Conservation (phyloP, 331 rosid species). For the Rosa hybrid region DNA sequence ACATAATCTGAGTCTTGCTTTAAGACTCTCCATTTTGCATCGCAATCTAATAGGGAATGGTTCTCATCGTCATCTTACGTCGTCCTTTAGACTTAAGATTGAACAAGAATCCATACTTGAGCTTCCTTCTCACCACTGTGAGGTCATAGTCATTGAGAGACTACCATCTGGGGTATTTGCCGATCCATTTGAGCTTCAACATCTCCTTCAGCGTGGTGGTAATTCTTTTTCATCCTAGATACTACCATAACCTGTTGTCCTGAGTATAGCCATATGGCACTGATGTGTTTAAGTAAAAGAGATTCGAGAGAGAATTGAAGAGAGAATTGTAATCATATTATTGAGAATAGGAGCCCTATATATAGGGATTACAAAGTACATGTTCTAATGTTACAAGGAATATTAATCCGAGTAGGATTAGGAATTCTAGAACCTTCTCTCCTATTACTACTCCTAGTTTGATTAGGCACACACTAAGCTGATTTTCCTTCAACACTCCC, state of each 20-base stretch:
- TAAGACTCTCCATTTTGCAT: slow-evolving; percentile 39
- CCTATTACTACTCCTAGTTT: too few relatives aligned
- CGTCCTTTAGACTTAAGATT: slow-evolving; percentile 47
- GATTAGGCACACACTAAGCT: too few relatives aligned
- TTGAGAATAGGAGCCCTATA: too few relatives aligned
- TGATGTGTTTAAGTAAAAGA: background rate
- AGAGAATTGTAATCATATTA: too few relatives aligned
- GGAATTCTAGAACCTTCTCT: too few relatives aligned
- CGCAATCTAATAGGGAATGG: slow-evolving; percentile 72
- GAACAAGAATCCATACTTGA: slow-evolving; percentile 32
- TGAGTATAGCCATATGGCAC: slow-evolving; percentile 5
- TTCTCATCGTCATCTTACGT: slow-evolving; percentile 66
- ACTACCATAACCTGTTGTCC: slow-evolving; percentile 1
- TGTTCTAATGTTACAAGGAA: too few relatives aligned
- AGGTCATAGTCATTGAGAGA: slow-evolving; percentile 63
- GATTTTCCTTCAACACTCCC: too few relatives aligned
- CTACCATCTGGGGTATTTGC: slow-evolving; percentile 77
- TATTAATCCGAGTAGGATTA: too few relatives aligned
- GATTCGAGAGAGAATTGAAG: too few relatives aligned
- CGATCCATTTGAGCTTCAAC: slow-evolving; percentile 85
- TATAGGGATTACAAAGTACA: too few relatives aligned
- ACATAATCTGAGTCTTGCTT: slow-evolving; percentile 26
- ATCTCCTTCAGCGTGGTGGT: slow-evolving; percentile 80
- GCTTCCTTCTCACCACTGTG: slow-evolving; percentile 42
- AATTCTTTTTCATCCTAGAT: slow-evolving; percentile 5